These are phyloP conservation scores for Termitomyces sp. DNA, from an alignment of 768 basidiomycete species.

Conservation along the genomic window DNA sequence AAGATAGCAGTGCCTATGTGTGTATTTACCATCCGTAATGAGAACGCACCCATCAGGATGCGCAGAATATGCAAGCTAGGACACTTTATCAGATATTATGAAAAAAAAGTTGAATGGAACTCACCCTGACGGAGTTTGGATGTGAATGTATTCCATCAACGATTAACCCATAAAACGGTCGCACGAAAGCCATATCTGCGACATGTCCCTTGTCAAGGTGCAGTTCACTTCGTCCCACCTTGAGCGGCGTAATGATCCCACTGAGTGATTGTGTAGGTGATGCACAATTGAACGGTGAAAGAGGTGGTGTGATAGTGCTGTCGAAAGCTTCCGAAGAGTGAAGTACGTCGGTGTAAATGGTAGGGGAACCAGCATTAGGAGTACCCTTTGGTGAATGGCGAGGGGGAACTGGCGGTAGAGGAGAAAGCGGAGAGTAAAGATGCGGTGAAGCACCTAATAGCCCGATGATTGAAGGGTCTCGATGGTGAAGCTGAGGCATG, in stretches of 20 bases:
- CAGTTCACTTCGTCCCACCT: conserved; percentile 27
- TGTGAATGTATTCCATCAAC: conserved; percentile 91
- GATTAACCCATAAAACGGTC: conserved; percentile 86
- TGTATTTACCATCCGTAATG: conserved; percentile 75
- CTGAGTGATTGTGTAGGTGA: conserved; percentile 13
- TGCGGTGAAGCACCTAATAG: conserved; percentile 75
- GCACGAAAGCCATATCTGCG: conserved; percentile 48
- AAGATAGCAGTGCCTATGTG: background rate
- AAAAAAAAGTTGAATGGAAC: conserved; percentile 19
- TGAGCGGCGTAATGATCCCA: conserved; percentile 17
- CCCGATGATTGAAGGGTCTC: conserved; percentile 90
- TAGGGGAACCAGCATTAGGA: background rate
- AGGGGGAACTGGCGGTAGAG: conserved; percentile 17
- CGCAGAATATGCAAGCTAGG: conserved; percentile 75
- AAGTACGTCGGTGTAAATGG: conserved; percentile 9
- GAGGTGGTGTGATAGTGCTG: conserved; percentile 51
- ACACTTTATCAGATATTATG: background rate
- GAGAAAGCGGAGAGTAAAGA: conserved; percentile 37
- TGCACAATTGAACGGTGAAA: conserved; percentile 32
- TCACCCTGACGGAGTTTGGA: conserved; percentile 81
- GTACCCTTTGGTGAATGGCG: conserved; percentile 5
- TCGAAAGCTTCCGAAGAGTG: conserved; percentile 57
- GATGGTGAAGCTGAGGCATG: conserved; percentile 86
- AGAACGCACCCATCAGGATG: conserved; percentile 84
- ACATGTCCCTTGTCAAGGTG: conserved; percentile 46